These are phyloP conservation scores for Aspergillus hortae DNA, from an alignment of 2,329 filamentous ascomycete species.

Conservation along the genomic window DNA sequence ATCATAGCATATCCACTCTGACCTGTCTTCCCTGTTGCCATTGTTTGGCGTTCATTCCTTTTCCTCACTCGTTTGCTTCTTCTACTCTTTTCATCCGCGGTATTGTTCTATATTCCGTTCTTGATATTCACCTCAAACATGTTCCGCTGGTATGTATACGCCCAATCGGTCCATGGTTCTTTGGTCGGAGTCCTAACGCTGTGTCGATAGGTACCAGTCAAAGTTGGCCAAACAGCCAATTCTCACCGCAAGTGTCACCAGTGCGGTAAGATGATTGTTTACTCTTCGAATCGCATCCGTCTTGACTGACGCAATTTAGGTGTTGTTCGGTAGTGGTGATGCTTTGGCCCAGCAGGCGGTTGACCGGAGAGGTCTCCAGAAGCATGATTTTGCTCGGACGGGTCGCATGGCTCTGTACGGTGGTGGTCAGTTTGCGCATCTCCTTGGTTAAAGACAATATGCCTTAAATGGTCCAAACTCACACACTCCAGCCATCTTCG, in stretches of 20 bases:
- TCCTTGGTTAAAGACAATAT: background rate
- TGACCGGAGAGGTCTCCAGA: slow-evolving; percentile 71
- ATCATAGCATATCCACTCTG: slow-evolving; percentile 3
- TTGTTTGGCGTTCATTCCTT: slow-evolving; percentile 1
- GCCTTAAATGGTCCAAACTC: background rate
- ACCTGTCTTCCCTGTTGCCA: background rate
- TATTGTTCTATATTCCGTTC: background rate
- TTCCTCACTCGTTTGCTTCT: background rate
- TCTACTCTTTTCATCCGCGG: background rate
- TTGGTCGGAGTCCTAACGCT: slow-evolving; percentile 1
- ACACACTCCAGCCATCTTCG: slow-evolving; percentile 63
- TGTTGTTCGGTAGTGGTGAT: slow-evolving; percentile 92
- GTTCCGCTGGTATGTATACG: slow-evolving; percentile 34
- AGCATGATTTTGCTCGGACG: slow-evolving; percentile 62
- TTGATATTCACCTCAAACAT: slow-evolving; percentile 17
- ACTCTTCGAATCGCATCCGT: background rate
- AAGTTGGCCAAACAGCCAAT: slow-evolving; percentile 76
- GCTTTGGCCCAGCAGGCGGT: slow-evolving; percentile 86
- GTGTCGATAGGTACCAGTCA: slow-evolving; percentile 69
- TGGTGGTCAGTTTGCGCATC: slow-evolving; percentile 36
- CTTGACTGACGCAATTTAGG: slow-evolving; percentile 33
- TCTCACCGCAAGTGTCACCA: slow-evolving; percentile 86
- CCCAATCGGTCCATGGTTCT: background rate
- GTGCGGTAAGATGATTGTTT: slow-evolving; percentile 54
- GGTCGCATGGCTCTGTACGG: slow-evolving; percentile 49